Evolutionary conservation across 2,329 filamentous ascomycete genomes (phyloP), one percentile per base, ranked within the genome.

Genomic region (Metarhizium anisopliae): DNA sequence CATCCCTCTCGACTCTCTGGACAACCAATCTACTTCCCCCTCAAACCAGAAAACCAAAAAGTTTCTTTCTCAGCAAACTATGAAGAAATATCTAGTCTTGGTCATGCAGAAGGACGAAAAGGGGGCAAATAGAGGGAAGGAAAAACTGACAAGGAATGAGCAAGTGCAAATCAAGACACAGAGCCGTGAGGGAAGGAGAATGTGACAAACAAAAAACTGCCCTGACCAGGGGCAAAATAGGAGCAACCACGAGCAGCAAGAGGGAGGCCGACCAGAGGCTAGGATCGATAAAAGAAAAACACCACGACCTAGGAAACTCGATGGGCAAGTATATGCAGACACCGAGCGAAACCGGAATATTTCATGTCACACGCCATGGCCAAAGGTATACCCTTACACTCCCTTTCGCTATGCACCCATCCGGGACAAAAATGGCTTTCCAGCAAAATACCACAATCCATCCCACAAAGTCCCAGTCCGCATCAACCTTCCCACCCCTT

Each of bases 381-480:
- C 68, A 70, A 69, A 58, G 65, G 61, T 67, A 68, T 67, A 69
- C 64, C 70, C 66, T 65, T 62, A 71, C 70, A 70, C 71, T 70
- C 69, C 70, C 69, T 68, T 68, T 71, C 71, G 72, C 72, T 74
- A 74, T 74, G 71, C 71, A 73, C 67, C 70, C 66, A 64, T 64
- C 64, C 68, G 60, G 62, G 67, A 69, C 66, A 68, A 68, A 65
- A 69, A 67, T 67, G 68, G 65, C 65, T 69, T 68, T 73, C 71
- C 75, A 73, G 73, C 72, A 73, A 72, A 64, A 67, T 66, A 62
- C 62, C 67, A 65, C 63, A 58, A 54, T 57, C 53, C 58, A 52
- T 56, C 42, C 52, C 51, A 54, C 53, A 55, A 18, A 51, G 57
- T 59, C 58, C 52, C 56, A 60, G 58, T 58, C 62, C 60, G 56